Evolutionary conservation across 371 early-diverging fungal species (phyloP).

Genomic region (Neoconidiobolus thromboides): DNA sequence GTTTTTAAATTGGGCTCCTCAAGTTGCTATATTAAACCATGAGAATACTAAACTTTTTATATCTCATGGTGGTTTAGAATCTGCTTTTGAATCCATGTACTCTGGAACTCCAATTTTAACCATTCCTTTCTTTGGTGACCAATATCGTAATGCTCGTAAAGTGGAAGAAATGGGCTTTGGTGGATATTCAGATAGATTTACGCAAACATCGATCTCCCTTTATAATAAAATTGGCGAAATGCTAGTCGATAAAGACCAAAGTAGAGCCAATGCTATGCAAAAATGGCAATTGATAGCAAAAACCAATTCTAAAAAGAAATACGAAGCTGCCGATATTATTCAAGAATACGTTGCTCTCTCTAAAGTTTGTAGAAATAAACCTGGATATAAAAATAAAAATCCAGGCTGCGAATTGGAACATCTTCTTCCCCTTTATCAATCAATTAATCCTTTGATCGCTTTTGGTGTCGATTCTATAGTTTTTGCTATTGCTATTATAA

Average conservation of each 20-base stretch:
- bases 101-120: constrained; percentile 5
- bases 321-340: background rate
- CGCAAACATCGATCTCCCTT: background rate
- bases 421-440: background rate
- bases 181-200: background rate
- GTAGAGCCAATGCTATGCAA: background rate
- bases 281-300: background rate
- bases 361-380: background rate
- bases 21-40: constrained; percentile 6
- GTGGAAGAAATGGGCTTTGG: background rate
- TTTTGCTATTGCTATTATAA: no score
- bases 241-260: background rate
- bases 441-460: background rate
- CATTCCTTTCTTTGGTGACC: constrained; percentile 6
- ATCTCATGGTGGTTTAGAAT: constrained; percentile 6
- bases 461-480: background rate
- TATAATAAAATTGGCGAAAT: background rate
- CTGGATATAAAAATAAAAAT: background rate
- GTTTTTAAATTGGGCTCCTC: constrained; percentile 6
- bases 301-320: background rate
- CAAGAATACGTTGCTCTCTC: background rate
- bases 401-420: background rate
- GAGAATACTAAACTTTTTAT: background rate
- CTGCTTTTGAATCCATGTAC: background rate
- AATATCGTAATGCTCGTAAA: constrained; percentile 3